Base-by-base conservation (phyloP, 768 basidiomycete species). In the Macrolepiota dolichaula region DNA sequence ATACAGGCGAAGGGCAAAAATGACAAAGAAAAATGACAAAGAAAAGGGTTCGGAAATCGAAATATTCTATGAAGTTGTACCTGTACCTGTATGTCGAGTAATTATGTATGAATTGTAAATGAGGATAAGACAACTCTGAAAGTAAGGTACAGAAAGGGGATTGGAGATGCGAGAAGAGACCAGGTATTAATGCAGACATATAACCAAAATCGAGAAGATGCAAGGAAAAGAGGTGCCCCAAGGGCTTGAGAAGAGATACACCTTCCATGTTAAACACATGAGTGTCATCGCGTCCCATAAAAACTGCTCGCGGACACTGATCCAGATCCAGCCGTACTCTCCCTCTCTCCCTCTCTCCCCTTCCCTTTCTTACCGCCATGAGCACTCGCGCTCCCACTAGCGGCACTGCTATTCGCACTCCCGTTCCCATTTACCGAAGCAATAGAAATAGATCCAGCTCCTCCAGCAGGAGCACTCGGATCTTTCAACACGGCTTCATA, bases 401-500 rank as follows among this genome's bases (percentile, higher is more conserved):
- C 29, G 24, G 15, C 49, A 10, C 49, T 47, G 29, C 50, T 47
- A 64, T 50, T 19, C 52, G 25, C 57, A 37, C 52, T 32, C 29
- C 29, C 29, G 29, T 32, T 32, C 29, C 29, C 29, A 32, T 32
- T 32, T 7, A 32, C 29, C 29, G 29, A 32, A 32, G 29, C 29
- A 7, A 7, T 7, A 32, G 29, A 32, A 32, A 7, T 7, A 32
- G 29, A 32, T 7, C 29, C 29, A 7, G 29, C 29, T 7, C 29
- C 47, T 3, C 62, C 60, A 13, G 55, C 29, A 27, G 38, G 55
- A 25, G 62, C 49, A 24, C 55, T 24, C 50, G 53, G 50, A 37
- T 44, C 57, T 56, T 61, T 62, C 46, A 63, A 65, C 25, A 67
- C 53, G 19, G 71, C 56, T 22, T 64, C 65, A 63, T 71, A 77